Evolutionary conservation across 169 alveolate species (phyloP).

Genomic region (Cryptosporidium viatorum): DNA sequence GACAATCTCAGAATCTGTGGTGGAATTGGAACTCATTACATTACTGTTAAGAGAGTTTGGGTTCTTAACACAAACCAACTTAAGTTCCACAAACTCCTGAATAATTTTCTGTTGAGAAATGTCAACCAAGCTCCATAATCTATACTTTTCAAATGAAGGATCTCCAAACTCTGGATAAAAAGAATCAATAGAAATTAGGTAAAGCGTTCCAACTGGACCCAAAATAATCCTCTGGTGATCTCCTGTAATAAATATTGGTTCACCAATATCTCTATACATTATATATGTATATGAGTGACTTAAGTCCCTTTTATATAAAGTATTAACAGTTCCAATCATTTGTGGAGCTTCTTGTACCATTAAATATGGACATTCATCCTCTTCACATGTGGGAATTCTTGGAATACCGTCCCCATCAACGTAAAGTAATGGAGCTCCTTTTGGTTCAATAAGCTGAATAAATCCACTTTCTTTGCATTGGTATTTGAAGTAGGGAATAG

Average conservation of each 20-base stretch:
- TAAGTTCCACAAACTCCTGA: slow-evolving; percentile 50
- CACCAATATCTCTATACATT: slow-evolving; percentile 65
- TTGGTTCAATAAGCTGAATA: slow-evolving; percentile 55
- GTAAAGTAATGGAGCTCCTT: slow-evolving; percentile 34
- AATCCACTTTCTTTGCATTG: slow-evolving; percentile 66
- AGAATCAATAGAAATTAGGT: slow-evolving; percentile 45
- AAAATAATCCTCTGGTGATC: slow-evolving; percentile 59
- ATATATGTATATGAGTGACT: slow-evolving; percentile 53
- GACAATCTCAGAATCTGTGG: neutral
- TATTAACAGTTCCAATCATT: slow-evolving; percentile 36
- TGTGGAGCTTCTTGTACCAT: slow-evolving; percentile 60
- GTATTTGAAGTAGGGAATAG: slow-evolving; percentile 48
- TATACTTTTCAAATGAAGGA: slow-evolving; percentile 37
- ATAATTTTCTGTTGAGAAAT: slow-evolving; percentile 27
- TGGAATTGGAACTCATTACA: neutral
- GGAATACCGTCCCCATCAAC: slow-evolving; percentile 72
- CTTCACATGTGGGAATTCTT: slow-evolving; percentile 54
- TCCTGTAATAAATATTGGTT: slow-evolving; percentile 54
- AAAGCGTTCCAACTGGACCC: slow-evolving; percentile 65
- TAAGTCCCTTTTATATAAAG: slow-evolving; percentile 39
- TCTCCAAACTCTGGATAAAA: slow-evolving; percentile 52
- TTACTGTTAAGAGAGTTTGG: slow-evolving; percentile 19
- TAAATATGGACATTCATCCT: slow-evolving; percentile 52
- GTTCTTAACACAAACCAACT: slow-evolving; percentile 15
- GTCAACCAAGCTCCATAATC: slow-evolving; percentile 53